Percentiles rank a stretch among this genome's conserved stretches.
Evolutionary conservation across 2,329 filamentous ascomycete genomes (phyloP).

Genomic region (Diaporthe eres): DNA sequence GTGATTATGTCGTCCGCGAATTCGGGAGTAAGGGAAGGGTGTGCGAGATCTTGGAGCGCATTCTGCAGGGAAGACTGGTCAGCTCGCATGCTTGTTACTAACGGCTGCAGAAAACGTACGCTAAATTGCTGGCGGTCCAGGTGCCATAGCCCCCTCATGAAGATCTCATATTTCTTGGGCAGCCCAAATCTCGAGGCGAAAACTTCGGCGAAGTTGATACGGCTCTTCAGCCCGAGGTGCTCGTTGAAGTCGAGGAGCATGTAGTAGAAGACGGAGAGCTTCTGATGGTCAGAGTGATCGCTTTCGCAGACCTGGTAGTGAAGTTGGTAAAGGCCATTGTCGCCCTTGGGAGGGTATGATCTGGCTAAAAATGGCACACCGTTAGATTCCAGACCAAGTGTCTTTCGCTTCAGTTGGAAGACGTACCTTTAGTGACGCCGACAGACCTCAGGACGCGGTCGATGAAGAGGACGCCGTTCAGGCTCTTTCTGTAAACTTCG

Average conservation of each 20-base stretch:
- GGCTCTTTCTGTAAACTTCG: constrained; percentile 73
- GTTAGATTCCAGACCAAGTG: neutral
- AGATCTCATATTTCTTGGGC: constrained; percentile 82
- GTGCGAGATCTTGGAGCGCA: constrained; percentile 82
- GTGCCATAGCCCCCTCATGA: constrained; percentile 87
- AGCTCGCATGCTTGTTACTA: neutral
- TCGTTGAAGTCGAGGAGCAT: constrained; percentile 81
- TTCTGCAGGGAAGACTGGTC: constrained; percentile 55
- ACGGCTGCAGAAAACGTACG: constrained; percentile 55
- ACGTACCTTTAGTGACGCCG: constrained; percentile 76
- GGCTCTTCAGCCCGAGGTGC: constrained; percentile 57
- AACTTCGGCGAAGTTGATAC: constrained; percentile 62
- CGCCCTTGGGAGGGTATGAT: constrained; percentile 81
- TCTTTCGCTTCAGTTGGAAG: constrained; percentile 41
- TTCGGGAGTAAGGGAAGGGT: constrained; percentile 84
- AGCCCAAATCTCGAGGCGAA: constrained; percentile 77
- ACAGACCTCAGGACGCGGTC: constrained; percentile 81
- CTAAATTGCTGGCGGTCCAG: constrained; percentile 80
- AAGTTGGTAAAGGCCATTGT: constrained; percentile 76
- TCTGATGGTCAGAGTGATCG: constrained; percentile 79
- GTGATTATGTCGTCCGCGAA: constrained; percentile 87
- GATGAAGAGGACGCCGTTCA: constrained; percentile 82
- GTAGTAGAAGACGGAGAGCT: constrained; percentile 88
- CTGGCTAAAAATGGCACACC: constrained; percentile 58
- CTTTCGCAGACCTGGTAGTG: constrained; percentile 78